Evolutionary conservation across 1,284 basidiomycete genomes (phyloP).

Genomic region (Ganoderma lucidum): DNA sequence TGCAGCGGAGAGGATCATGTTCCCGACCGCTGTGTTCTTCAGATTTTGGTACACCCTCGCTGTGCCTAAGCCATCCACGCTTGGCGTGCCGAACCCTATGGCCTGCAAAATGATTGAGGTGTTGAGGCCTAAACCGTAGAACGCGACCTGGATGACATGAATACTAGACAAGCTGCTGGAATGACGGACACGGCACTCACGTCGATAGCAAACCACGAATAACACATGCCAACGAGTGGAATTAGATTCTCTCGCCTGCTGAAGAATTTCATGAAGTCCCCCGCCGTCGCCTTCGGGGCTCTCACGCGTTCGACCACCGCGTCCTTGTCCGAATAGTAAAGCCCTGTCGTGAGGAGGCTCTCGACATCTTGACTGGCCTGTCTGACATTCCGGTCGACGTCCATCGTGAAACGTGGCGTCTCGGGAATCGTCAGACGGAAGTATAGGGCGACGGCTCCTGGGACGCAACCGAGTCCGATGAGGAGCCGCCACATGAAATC

Average conservation of each 20-base stretch:
- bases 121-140: slow-evolving; percentile 88
- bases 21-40: slow-evolving; percentile 64
- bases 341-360: slow-evolving; percentile 62
- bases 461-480: slow-evolving; percentile 76
- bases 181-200: slow-evolving; percentile 44
- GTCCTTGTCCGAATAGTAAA: slow-evolving; percentile 63
- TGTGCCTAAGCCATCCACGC: slow-evolving; percentile 41
- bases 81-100: slow-evolving; percentile 63
- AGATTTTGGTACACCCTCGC: slow-evolving; percentile 57
- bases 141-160: slow-evolving; percentile 66
- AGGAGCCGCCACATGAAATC: slow-evolving; percentile 76
- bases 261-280: slow-evolving; percentile 74
- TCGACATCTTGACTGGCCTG: slow-evolving; percentile 76
- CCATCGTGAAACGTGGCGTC: slow-evolving; percentile 90
- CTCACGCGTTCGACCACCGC: slow-evolving; percentile 63
- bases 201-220: slow-evolving; percentile 84
- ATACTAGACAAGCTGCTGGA: slow-evolving; percentile 5
- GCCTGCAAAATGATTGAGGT: slow-evolving; percentile 68
- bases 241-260: slow-evolving; percentile 70
- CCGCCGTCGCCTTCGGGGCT: slow-evolving; percentile 68
- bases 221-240: slow-evolving; percentile 67
- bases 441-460: slow-evolving; percentile 73
- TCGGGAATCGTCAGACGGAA: slow-evolving; percentile 85
- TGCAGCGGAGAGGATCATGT: slow-evolving; percentile 75
- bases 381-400: slow-evolving; percentile 84